These are phyloP conservation scores for Acidiella bohemica DNA, from an alignment of 495 filamentous ascomycete genomes.

Conservation along the genomic window DNA sequence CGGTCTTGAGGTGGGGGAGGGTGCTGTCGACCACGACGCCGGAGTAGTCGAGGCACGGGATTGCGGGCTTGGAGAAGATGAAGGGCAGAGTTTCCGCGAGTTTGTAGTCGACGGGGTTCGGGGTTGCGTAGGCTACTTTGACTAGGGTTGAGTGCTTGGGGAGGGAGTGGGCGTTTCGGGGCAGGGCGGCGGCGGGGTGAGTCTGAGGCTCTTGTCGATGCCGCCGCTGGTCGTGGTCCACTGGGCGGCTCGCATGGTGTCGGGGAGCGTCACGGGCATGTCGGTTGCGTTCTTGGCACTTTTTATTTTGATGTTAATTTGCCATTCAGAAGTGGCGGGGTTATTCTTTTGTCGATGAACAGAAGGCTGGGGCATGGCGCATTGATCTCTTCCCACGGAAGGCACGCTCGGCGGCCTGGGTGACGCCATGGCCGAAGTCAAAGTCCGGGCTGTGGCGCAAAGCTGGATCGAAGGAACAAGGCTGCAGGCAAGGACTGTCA, in stretches of 20 bases:
- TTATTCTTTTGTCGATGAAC: too few species aligned
- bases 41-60: conserved; percentile 24
- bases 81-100: conserved; percentile 19
- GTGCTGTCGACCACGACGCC: conserved; percentile 20
- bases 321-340: too few species aligned
- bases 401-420: too few species aligned
- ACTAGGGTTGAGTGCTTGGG: conserved; percentile 18
- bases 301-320: too few species aligned
- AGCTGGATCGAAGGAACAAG: too few species aligned
- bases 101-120: conserved; percentile 28
- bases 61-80: conserved; percentile 16
- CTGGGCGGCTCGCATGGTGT: conserved; percentile 24
- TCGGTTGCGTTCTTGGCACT: too few species aligned
- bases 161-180: conserved; percentile 10
- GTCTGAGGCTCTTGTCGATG: conserved; percentile 24
- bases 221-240: conserved; percentile 17
- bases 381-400: too few species aligned
- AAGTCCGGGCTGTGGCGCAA: too few species aligned
- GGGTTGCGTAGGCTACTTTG: conserved; percentile 22
- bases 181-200: conserved; percentile 6
- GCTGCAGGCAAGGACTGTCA: too few species aligned
- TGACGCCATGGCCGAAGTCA: too few species aligned
- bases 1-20: conserved; percentile 18
- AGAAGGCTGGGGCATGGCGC: too few species aligned
- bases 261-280: conserved; percentile 8